A percentile compares a stretch with the other conserved stretches of the same genome.
These are phyloP conservation scores for Pythium graminicola DNA, from an alignment of 352 stramenopile genomes.

Conservation along the genomic window DNA sequence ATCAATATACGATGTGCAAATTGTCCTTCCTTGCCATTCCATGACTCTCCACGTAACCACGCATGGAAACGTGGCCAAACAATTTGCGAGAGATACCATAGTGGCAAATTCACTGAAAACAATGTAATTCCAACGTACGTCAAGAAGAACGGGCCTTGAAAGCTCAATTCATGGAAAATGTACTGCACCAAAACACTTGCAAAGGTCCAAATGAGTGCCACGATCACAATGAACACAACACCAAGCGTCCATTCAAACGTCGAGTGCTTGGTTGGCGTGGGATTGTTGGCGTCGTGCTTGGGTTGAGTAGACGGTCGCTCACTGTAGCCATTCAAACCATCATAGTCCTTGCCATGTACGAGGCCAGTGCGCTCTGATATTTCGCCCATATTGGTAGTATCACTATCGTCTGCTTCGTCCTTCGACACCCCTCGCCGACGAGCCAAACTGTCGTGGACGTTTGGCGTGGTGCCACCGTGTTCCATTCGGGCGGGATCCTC, in stretches of 20 bases:
- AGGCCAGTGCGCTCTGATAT: slow-evolving; percentile 27
- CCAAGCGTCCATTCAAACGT: slow-evolving; percentile 65
- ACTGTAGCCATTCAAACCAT: not conserved
- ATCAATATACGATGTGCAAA: slow-evolving; percentile 33
- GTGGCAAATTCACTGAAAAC: slow-evolving; percentile 78
- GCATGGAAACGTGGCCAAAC: slow-evolving; percentile 31
- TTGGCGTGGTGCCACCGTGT: slow-evolving; percentile 3
- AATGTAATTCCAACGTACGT: slow-evolving; percentile 85
- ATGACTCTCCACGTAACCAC: slow-evolving; percentile 32
- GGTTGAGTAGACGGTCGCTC: not conserved
- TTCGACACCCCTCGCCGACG: too few relatives aligned
- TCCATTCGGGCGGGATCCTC: slow-evolving; percentile 6
- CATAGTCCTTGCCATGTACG: slow-evolving; percentile 10
- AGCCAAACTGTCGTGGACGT: not conserved
- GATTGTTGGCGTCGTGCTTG: not conserved
- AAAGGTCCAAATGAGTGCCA: slow-evolving; percentile 80
- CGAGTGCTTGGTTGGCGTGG: slow-evolving; percentile 24
- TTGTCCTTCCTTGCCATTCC: slow-evolving; percentile 28
- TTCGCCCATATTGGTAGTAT: slow-evolving; percentile 9
- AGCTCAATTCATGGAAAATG: slow-evolving; percentile 83
- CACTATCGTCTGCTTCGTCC: not conserved
- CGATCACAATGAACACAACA: slow-evolving; percentile 62
- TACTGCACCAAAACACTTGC: slow-evolving; percentile 85
- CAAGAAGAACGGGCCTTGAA: slow-evolving; percentile 84
- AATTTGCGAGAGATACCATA: slow-evolving; percentile 62